Evolutionary conservation across 345 rosid genomes (phyloP).

Genomic region (Moricandia arvensis): DNA sequence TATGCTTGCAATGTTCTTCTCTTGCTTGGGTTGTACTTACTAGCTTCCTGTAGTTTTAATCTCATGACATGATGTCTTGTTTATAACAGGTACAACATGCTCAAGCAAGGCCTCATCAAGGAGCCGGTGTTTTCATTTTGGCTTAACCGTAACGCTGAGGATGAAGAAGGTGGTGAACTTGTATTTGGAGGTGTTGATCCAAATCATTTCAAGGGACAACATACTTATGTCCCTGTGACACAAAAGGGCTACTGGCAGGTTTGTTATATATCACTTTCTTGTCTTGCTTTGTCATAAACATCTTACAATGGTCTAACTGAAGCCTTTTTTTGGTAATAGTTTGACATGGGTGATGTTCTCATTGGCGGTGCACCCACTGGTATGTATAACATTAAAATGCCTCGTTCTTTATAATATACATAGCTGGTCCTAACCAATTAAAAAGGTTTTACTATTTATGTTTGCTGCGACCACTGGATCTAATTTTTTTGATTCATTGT

Average conservation of each 20-base stretch:
- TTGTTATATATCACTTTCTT: slow-evolving; percentile 25
- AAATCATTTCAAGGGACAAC: slow-evolving; percentile 78
- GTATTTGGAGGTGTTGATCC: slow-evolving; percentile 96
- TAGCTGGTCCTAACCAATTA: background rate
- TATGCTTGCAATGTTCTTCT: slow-evolving; percentile 34
- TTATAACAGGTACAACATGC: slow-evolving; percentile 74
- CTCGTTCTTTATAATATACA: background rate
- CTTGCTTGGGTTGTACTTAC: background rate
- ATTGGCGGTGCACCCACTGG: slow-evolving; percentile 77
- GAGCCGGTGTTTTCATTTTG: slow-evolving; percentile 94
- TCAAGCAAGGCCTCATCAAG: slow-evolving; percentile 72
- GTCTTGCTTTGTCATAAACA: background rate
- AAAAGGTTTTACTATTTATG: background rate
- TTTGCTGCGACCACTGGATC: background rate
- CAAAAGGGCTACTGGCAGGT: slow-evolving; percentile 99
- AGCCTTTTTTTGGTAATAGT: slow-evolving; percentile 42
- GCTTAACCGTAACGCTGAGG: slow-evolving; percentile 82
- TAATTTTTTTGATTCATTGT: slow-evolving; percentile 22
- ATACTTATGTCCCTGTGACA: slow-evolving; percentile 87
- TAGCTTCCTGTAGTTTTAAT: background rate
- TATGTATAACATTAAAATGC: slow-evolving; percentile 31
- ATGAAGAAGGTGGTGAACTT: slow-evolving; percentile 83
- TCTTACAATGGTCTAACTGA: slow-evolving; percentile 12
- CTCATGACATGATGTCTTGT: slow-evolving; percentile 12
- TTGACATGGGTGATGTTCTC: slow-evolving; percentile 92